Evolutionary conservation across 805 yeast species (phyloP).

Genomic region (Naumovozyma dairenensis): DNA sequence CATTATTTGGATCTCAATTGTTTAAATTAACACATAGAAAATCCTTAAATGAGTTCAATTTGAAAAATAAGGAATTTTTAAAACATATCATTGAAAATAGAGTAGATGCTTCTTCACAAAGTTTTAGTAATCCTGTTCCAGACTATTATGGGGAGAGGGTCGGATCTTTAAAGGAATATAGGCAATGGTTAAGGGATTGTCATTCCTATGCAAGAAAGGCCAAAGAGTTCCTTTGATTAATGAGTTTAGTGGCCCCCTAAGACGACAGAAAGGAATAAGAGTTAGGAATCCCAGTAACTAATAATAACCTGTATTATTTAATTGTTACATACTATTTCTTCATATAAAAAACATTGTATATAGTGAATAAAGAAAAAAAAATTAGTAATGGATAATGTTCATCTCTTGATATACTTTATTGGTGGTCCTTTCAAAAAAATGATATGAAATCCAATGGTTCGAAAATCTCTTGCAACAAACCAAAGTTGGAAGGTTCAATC

Average conservation of each 20-base stretch:
- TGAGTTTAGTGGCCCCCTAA: background rate
- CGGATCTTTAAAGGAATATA: conserved; percentile 73
- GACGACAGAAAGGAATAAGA: background rate
- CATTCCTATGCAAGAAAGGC: conserved; percentile 81
- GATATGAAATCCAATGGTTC: conserved; percentile 25
- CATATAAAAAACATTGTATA: too few species aligned
- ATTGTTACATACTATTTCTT: too few species aligned
- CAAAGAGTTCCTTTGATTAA: conserved; percentile 50
- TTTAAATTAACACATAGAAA: conserved; percentile 48
- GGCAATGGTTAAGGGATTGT: conserved; percentile 94
- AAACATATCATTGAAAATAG: conserved; percentile 66
- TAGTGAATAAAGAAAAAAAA: too few species aligned
- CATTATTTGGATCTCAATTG: conserved; percentile 61
- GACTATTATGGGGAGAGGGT: conserved; percentile 97
- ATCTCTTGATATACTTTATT: too few species aligned
- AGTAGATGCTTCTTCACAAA: conserved; percentile 86
- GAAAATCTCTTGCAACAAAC: conserved; percentile 18
- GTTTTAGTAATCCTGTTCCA: conserved; percentile 92
- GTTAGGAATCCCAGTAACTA: too few species aligned
- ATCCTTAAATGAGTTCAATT: conserved; percentile 37
- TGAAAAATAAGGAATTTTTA: conserved; percentile 66
- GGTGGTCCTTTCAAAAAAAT: conserved; percentile 13
- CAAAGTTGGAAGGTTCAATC: conserved; percentile 10
- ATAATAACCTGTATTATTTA: too few species aligned
- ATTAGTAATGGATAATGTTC: too few species aligned